phyloP scores from a whole-genome alignment of 2,329 filamentous ascomycete genomes.

The Balansia obtecta region DNA sequence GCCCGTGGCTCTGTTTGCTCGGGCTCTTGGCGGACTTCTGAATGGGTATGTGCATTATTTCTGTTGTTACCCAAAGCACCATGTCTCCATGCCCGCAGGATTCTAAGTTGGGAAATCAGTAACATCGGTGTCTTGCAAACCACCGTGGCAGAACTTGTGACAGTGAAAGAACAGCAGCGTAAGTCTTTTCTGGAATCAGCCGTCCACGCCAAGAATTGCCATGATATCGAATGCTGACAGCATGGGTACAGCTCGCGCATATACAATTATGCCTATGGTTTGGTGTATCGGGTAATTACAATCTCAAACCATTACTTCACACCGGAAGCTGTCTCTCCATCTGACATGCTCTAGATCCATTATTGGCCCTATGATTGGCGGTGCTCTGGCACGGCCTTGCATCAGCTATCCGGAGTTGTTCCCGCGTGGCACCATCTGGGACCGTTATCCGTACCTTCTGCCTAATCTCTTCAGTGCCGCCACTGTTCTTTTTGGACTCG shows the following conservation, averaged over 20 bases:
- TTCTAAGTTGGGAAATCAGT: conserved; percentile 26
- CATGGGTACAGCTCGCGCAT: conserved; percentile 61
- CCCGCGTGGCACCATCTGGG: conserved; percentile 62
- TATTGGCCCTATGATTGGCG: conserved; percentile 82
- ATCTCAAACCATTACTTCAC: neutral
- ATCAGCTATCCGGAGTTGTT: conserved; percentile 70
- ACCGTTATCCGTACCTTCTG: conserved; percentile 76
- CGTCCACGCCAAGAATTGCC: too few species aligned
- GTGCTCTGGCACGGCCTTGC: conserved; percentile 77
- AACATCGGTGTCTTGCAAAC: conserved; percentile 95
- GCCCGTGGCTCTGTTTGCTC: conserved; percentile 70
- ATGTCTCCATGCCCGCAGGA: neutral
- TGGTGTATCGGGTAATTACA: conserved; percentile 77
- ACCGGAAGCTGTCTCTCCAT: neutral
- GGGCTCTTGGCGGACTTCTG: conserved; percentile 77
- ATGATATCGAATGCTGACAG: neutral
- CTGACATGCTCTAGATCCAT: conserved; percentile 51
- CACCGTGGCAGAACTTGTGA: conserved; percentile 87
- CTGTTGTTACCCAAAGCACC: neutral
- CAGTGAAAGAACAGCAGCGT: conserved; percentile 87
- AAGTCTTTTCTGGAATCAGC: conserved; percentile 21
- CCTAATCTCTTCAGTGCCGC: conserved; percentile 81
- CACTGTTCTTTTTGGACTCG: conserved; percentile 64
- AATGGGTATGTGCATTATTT: conserved; percentile 58
- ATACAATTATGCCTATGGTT: conserved; percentile 94